A percentile compares a stretch with the other conserved stretches of the same genome.
These are phyloP conservation scores for Penicillium pulvis DNA, from an alignment of 495 filamentous ascomycete genomes.

Conservation along the genomic window DNA sequence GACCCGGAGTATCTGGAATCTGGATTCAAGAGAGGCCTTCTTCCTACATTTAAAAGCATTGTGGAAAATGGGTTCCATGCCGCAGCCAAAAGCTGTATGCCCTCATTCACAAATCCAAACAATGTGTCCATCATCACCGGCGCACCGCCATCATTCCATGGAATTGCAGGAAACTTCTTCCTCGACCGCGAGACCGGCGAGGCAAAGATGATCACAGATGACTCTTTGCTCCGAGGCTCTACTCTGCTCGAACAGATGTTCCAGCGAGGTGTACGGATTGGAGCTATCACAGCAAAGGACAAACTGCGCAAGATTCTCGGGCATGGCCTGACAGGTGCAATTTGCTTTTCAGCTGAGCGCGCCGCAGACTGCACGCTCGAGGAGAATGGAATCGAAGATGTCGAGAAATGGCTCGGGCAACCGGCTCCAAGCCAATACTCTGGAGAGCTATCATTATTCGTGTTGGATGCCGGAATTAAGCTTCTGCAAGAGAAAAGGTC, in stretches of 20 bases:
- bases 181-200: slow-evolving; percentile 35
- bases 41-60: slow-evolving; percentile 31
- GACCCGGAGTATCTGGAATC: slow-evolving; percentile 36
- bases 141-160: slow-evolving; percentile 31
- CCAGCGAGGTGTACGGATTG: slow-evolving; percentile 34
- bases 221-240: slow-evolving; percentile 30
- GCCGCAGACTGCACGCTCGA: slow-evolving; percentile 27
- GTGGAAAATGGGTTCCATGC: slow-evolving; percentile 34
- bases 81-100: slow-evolving; percentile 37
- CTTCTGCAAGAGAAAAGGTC: slow-evolving; percentile 34
- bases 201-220: slow-evolving; percentile 38
- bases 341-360: slow-evolving; percentile 39
- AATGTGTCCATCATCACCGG: slow-evolving; percentile 41
- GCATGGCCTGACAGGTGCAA: slow-evolving; percentile 32
- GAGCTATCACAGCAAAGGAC: slow-evolving; percentile 42
- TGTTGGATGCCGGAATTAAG: slow-evolving; percentile 42
- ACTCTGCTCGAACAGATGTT: slow-evolving; percentile 40
- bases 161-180: slow-evolving; percentile 41
- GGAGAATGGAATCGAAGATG: slow-evolving; percentile 28
- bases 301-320: slow-evolving; percentile 37
- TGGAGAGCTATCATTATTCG: slow-evolving; percentile 37
- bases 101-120: slow-evolving; percentile 40
- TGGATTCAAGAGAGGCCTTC: slow-evolving; percentile 27
- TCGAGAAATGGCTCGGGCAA: slow-evolving; percentile 35
- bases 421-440: slow-evolving; percentile 36